phyloP scores from a whole-genome alignment of 306 rosid genomes.

The Dalbergia cultrata region DNA sequence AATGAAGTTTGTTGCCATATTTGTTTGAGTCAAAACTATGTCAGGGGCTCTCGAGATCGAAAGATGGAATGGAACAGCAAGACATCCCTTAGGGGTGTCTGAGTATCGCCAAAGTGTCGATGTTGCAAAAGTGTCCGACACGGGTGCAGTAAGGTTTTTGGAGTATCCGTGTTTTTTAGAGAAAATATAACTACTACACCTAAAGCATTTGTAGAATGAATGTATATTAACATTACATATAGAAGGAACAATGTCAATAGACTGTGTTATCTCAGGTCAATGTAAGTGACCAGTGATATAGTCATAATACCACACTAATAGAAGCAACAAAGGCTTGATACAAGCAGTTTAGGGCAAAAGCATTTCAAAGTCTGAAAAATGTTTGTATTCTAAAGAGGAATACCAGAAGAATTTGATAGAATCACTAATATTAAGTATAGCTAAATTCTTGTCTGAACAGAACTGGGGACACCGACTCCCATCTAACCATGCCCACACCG shows the following conservation, averaged over 20 bases:
- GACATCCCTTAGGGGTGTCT: no score
- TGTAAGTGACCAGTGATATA: constrained; percentile 1
- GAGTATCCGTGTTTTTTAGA: no score
- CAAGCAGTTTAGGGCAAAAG: constrained; percentile 21
- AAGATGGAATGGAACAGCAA: no score
- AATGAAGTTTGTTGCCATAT: no score
- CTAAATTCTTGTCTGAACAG: constrained; percentile 2
- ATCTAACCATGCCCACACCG: background rate
- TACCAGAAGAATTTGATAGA: constrained; percentile 14
- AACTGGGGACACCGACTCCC: constrained; percentile 22
- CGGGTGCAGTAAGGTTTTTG: no score
- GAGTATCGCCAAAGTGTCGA: no score
- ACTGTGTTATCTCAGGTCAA: constrained; percentile 32
- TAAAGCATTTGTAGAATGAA: background rate
- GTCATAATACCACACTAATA: constrained; percentile 7
- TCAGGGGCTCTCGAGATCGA: no score
- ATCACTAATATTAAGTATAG: constrained; percentile 11
- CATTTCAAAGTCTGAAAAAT: constrained; percentile 2
- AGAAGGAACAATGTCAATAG: constrained; percentile 19
- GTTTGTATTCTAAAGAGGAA: constrained; percentile 36
- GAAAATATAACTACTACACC: background rate
- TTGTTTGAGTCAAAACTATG: no score
- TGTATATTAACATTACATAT: background rate
- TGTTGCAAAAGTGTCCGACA: no score
- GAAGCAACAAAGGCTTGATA: background rate